A percentile compares a stretch with the other conserved stretches of the same genome.
Evolutionary conservation across 495 filamentous ascomycete species (phyloP).

Genomic region (Xylaria bambusicola): DNA sequence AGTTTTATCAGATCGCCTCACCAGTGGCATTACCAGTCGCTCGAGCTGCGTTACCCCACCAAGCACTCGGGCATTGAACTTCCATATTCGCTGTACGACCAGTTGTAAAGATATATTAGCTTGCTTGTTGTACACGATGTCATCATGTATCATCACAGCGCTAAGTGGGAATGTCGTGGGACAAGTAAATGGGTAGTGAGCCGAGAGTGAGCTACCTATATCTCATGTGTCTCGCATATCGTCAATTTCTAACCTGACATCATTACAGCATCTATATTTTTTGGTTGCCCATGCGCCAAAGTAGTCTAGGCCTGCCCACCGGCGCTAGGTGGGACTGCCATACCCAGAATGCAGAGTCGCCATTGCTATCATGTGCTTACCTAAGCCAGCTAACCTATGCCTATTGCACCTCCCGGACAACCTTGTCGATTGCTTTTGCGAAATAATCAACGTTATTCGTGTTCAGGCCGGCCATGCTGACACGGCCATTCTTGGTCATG

Average conservation of each 20-base stretch:
- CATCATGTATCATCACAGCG: too few relatives aligned
- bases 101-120: too few relatives aligned
- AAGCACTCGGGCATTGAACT: too few relatives aligned
- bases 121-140: too few relatives aligned
- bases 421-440: conserved; percentile 82
- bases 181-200: not conserved
- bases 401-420: conserved; percentile 64
- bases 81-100: too few relatives aligned
- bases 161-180: not conserved
- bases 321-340: conserved; percentile 17
- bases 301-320: conserved; percentile 10
- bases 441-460: conserved; percentile 89
- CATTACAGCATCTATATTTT: conserved; percentile 9
- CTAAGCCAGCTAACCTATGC: conserved; percentile 16
- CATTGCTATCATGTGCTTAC: not conserved
- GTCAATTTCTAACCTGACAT: conserved; percentile 8
- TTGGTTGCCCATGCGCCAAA: conserved; percentile 6
- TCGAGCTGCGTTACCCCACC: too few relatives aligned
- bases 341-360: not conserved
- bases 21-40: too few relatives aligned
- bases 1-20: too few relatives aligned
- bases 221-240: not conserved
- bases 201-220: not conserved
- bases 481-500: conserved; percentile 98
- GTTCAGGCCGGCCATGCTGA: conserved; percentile 95